Evolutionary conservation across 179 eudicot genomes (phyloP), one percentile per base, ranked within the genome.

Genomic region (Drosera spatulata): DNA sequence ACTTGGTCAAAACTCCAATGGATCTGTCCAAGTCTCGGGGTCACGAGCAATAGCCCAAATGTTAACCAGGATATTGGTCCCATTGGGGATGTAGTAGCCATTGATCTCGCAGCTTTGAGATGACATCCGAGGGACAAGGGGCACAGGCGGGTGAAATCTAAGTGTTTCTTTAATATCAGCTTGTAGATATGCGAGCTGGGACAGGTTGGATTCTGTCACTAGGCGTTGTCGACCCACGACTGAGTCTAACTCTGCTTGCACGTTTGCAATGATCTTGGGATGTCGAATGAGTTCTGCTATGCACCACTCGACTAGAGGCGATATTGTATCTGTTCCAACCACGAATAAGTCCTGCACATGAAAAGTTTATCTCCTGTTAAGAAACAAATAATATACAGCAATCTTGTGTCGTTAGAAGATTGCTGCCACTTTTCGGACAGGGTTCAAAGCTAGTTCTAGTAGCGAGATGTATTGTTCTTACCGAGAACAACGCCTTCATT

Each of bases 81-180:
- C 39, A 46, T 46, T 10, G 41, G 64, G 65, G 4, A 62, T 52
- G 5, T 51, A 10, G 10, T 38, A 62, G 7, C 58, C 65, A 11
- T 53, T 42, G 6, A 62, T 14, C 0, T 7, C 22, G 41, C 46
- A 39, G 12, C 42, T 58, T 42, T 62, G 40, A 5, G 3, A 14
- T 41, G 64, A 52, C 40, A 4, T 8, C 2, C 44, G 43, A 0
- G 64, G 64, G 10, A 61, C 8, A 8, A 62, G 45, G 13, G 65
- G 65, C 12, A 41, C 58, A 2, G 48, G 53, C 5, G 58, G 65
- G 12, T 62, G 41, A n/a, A 62, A n/a, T 3, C 65, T 40, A 3
- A 62, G 54, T 15, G 45, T 40, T 41, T 61, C 55, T 10, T 61
- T 49, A 5, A 61, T 15, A 6, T 48, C 45, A 22, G 40, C 39